Conservation (phyloP, 768 basidiomycete species). For the Mycena sanguinolenta region DNA sequence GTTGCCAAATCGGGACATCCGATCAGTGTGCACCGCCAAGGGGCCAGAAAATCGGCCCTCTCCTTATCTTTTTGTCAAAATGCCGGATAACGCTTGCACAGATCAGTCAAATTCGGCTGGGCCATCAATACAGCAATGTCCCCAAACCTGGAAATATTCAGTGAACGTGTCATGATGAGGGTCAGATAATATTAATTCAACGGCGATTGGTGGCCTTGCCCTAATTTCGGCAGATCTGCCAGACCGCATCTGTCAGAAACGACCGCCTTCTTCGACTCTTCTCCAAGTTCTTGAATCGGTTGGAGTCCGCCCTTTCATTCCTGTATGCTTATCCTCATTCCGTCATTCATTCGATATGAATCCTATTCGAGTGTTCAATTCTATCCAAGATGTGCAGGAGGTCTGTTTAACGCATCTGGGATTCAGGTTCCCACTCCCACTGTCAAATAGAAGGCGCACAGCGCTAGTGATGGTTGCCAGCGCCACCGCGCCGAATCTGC, state of each 20-base stretch:
- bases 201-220: not conserved
- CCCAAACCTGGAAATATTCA: too few species aligned
- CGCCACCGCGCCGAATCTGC: not conserved
- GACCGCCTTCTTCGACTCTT: not conserved
- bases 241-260: not conserved
- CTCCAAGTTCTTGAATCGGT: not conserved
- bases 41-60: too few species aligned
- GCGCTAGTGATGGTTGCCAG: not conserved
- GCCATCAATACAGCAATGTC: too few species aligned
- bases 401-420: not conserved
- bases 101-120: too few species aligned
- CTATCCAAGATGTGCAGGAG: not conserved
- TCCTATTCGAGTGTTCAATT: not conserved
- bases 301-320: not conserved
- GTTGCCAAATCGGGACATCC: too few species aligned
- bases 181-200: too few species aligned
- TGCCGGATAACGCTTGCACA: too few species aligned
- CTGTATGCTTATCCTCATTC: not conserved
- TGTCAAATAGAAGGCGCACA: not conserved
- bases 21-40: too few species aligned
- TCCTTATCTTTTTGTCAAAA: too few species aligned
- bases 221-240: not conserved
- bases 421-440: not conserved
- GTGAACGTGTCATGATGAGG: too few species aligned
- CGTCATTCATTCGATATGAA: not conserved